Conservation (phyloP, 1,284 basidiomycete genomes). For the Abortiporus biennis region DNA sequence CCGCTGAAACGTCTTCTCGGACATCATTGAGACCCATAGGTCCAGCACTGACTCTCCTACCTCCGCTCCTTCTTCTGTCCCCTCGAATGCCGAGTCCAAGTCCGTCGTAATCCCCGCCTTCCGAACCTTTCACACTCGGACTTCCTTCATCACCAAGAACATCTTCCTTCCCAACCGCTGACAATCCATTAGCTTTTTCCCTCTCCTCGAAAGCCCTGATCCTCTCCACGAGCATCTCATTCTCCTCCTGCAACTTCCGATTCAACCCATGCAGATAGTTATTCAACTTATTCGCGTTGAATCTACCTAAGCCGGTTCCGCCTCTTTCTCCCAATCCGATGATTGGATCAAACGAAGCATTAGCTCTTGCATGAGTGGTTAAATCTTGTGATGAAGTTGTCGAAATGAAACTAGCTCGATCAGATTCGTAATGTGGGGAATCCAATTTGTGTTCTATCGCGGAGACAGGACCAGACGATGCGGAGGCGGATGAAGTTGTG, state of each 20-base stretch:
- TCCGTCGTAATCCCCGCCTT: conserved; percentile 4
- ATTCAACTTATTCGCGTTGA: conserved; percentile 79
- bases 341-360: conserved; percentile 78
- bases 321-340: conserved; percentile 62
- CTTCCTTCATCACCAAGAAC: conserved; percentile 8
- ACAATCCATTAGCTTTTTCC: conserved; percentile 15
- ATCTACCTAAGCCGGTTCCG: conserved; percentile 54
- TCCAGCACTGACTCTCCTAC: conserved; percentile 42
- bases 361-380: conserved; percentile 71
- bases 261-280: conserved; percentile 79
- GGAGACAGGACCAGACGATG: background rate
- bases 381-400: conserved; percentile 82
- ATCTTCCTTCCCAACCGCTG: conserved; percentile 12
- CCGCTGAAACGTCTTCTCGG: conserved; percentile 50
- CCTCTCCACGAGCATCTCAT: conserved; percentile 46
- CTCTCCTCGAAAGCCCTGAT: conserved; percentile 41
- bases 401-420: conserved; percentile 63
- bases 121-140: conserved; percentile 10
- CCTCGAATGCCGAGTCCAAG: background rate
- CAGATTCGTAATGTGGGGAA: conserved; percentile 17
- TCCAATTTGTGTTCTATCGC: background rate
- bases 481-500: background rate
- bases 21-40: conserved; percentile 48
- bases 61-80: conserved; percentile 20
- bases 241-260: conserved; percentile 74